Evolutionary conservation across 176 grass and related monocot species (phyloP).

Genomic region (Typha latifolia): DNA sequence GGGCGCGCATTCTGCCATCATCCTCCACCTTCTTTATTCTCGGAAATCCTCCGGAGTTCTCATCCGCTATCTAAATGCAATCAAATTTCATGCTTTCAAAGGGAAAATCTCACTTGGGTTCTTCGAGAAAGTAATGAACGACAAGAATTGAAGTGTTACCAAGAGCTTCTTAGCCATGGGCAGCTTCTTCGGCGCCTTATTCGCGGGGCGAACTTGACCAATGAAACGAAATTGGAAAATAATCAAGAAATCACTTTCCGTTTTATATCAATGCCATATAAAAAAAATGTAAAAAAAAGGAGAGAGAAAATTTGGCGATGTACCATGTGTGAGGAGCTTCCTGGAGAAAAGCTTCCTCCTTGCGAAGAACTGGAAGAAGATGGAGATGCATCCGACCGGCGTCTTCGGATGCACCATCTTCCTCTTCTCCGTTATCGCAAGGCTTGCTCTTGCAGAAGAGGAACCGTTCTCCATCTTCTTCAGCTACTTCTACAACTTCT

Average conservation of each 20-base stretch:
- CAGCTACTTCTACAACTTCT: background rate
- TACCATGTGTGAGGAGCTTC: background rate
- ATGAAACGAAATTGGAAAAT: background rate
- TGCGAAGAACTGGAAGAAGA: background rate
- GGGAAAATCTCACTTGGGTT: background rate
- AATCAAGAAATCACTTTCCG: background rate
- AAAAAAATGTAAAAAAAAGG: background rate
- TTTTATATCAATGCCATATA: background rate
- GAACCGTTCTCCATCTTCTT: background rate
- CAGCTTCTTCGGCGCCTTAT: background rate
- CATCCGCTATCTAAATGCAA: background rate
- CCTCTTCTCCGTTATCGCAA: conserved; percentile 2
- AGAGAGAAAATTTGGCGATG: background rate
- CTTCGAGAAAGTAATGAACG: background rate
- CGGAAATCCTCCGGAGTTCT: background rate
- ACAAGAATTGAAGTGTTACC: background rate
- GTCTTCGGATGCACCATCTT: background rate
- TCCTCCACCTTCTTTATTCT: background rate
- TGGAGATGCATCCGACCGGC: background rate
- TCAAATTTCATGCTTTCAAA: background rate
- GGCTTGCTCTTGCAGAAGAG: background rate
- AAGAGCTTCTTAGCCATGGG: background rate
- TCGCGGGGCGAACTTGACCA: background rate
- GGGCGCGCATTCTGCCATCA: background rate
- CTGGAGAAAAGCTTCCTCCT: background rate